Percentiles rank a stretch among this genome's conserved stretches.
Conservation (phyloP, 768 basidiomycete genomes). For the Termitomyces sp. region DNA sequence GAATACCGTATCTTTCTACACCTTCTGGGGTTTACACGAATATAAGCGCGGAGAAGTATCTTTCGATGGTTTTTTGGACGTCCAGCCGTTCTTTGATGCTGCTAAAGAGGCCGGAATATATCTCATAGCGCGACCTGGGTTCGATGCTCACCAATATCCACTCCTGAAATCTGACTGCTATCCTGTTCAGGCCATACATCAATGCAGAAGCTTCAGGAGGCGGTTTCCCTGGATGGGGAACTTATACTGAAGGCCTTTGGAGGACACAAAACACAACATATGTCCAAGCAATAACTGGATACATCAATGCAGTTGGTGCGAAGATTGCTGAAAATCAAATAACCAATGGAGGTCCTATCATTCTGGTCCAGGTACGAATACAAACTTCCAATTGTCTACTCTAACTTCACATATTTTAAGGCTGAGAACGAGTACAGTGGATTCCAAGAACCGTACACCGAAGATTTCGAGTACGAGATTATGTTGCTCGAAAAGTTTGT, state of each 20-base stretch:
- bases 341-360: conserved; percentile 54
- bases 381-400: not conserved
- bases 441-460: conserved; percentile 30
- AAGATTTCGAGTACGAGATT: conserved; percentile 34
- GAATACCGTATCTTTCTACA: conserved; percentile 38
- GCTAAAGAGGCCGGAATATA: conserved; percentile 51
- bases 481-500: conserved; percentile 29
- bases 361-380: conserved; percentile 28
- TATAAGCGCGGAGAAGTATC: conserved; percentile 44
- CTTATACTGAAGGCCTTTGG: conserved; percentile 41
- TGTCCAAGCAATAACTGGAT: conserved; percentile 41
- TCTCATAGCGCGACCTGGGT: conserved; percentile 49
- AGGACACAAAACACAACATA: conserved; percentile 35
- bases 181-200: conserved; percentile 30
- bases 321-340: conserved; percentile 49
- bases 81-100: conserved; percentile 51
- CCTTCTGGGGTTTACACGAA: conserved; percentile 40
- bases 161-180: not conserved
- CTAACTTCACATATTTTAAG: conserved; percentile 17
- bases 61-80: conserved; percentile 48
- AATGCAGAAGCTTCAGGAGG: conserved; percentile 47
- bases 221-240: conserved; percentile 55
- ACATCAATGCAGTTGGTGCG: conserved; percentile 41
- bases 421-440: conserved; percentile 51
- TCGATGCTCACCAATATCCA: not conserved